These are phyloP conservation scores for Bipolaris sorokiniana DNA, from an alignment of 2,329 filamentous ascomycete genomes.

Conservation along the genomic window DNA sequence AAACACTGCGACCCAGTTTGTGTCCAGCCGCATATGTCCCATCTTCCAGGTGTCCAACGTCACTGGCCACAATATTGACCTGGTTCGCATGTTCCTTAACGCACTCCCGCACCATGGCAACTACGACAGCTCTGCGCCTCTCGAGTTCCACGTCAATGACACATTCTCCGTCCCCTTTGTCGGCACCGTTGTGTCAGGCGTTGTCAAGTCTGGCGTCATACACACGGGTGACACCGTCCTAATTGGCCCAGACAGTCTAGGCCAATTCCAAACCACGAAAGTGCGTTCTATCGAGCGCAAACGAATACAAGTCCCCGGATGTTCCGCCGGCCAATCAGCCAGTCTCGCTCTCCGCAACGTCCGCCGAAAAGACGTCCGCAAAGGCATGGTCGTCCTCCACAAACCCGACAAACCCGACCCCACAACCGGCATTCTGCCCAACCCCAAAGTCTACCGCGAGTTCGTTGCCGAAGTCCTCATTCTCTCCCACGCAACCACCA, in stretches of 20 bases:
- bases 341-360: conserved; percentile 90
- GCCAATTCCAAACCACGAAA: conserved; percentile 84
- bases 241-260: conserved; percentile 87
- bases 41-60: conserved; percentile 99
- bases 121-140: conserved; percentile 82
- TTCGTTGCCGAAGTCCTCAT: conserved; percentile 81
- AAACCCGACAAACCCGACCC: conserved; percentile 72
- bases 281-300: conserved; percentile 95
- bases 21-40: conserved; percentile 92
- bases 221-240: conserved; percentile 90
- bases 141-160: conserved; percentile 96
- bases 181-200: conserved; percentile 92
- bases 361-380: conserved; percentile 88
- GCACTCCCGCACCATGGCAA: conserved; percentile 93
- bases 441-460: conserved; percentile 60
- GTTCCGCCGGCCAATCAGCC: conserved; percentile 88
- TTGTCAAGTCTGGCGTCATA: conserved; percentile 81
- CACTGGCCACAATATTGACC: conserved; percentile 86
- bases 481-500: conserved; percentile 93
- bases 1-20: conserved; percentile 94
- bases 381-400: conserved; percentile 96
- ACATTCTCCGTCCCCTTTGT: conserved; percentile 98
- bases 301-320: conserved; percentile 84
- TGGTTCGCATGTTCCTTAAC: conserved; percentile 92
- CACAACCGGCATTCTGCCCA: conserved; percentile 39